Base-by-base conservation (phyloP, 2,329 filamentous ascomycete genomes). In the Neofusicoccum parvum region DNA sequence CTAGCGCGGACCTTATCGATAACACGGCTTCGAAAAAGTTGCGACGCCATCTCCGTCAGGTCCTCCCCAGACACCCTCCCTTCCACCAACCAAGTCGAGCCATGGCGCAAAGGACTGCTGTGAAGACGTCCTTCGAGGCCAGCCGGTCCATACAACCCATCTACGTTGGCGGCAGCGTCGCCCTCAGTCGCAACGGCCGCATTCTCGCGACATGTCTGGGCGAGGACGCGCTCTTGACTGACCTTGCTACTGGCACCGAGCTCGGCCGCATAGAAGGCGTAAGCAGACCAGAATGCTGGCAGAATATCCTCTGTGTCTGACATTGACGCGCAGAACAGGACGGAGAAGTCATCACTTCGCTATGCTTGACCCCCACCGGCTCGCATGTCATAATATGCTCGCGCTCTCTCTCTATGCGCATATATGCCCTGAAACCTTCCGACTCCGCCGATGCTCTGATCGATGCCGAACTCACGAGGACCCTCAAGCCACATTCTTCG, bases 351-450 rank as follows among this genome's bases (percentile, higher is more conserved):
- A 90, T 96, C 67, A 95, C 92, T 36, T 91, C 90, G 3, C 76
- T 95, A 62, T 87, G 86, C 50, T 90, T 99, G 70, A 96, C 94
- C 0, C 93, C 94, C 0, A 92, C 91, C 67, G 92, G 89, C 9
- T 93, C 92, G 32, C 92, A 97, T 78, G 86, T 98, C 64, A 88
- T 97, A 69, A 82, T 96, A 70, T 98, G 94, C 81, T 99, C 95
- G 17, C 89, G 94, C 70, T 98, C 94, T n/a, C 84, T 97, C 64
- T 94, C 93, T 6, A 96, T 98, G 93, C 90, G 92, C 74, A 93
- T 98, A 70, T 98, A 92, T 80, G 81, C 90, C 17, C 83, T 99
- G 32, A 84, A 85, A 60, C 81, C 83, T 32, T 86, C 87, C 20
- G 81, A 81, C 62, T 77, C 82, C 34, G 82, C 86, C 20, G 83